Evolutionary conservation across 768 basidiomycete genomes (phyloP).

Genomic region (Termitomyces sp.): DNA sequence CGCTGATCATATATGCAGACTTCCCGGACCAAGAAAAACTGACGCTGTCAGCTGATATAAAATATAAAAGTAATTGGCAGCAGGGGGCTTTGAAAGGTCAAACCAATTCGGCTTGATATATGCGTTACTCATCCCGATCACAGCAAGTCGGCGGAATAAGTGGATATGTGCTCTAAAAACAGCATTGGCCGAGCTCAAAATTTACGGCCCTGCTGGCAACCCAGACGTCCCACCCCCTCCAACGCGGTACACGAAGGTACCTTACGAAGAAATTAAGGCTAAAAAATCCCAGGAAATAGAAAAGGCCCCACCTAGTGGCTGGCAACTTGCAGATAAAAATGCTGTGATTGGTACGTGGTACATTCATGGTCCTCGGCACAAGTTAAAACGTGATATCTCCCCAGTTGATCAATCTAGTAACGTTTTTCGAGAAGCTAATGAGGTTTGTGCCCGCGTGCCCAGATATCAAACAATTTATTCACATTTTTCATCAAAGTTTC

Average conservation of each 20-base stretch:
- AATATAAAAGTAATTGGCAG: conserved; percentile 87
- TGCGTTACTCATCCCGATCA: conserved; percentile 6
- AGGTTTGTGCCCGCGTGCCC: conserved; percentile 22
- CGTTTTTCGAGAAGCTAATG: conserved; percentile 43
- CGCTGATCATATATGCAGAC: conserved; percentile 37
- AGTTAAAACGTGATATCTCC: neutral
- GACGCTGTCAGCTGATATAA: conserved; percentile 76
- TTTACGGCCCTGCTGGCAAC: conserved; percentile 66
- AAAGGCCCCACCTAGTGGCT: conserved; percentile 38
- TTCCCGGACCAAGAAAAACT: conserved; percentile 81
- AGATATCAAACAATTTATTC: conserved; percentile 6
- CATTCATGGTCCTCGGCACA: conserved; percentile 4
- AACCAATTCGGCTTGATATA: conserved; percentile 7
- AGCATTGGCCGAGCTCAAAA: conserved; percentile 62
- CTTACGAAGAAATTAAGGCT: conserved; percentile 60
- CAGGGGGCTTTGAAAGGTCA: conserved; percentile 69
- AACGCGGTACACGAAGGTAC: conserved; percentile 65
- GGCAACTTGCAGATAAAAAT: conserved; percentile 53
- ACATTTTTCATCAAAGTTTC: conserved; percentile 15
- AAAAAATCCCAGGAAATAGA: conserved; percentile 35
- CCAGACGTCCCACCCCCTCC: conserved; percentile 55
- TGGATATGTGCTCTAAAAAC: conserved; percentile 88
- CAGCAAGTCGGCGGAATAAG: conserved; percentile 82
- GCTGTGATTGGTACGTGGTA: conserved; percentile 44
- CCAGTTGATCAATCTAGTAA: conserved; percentile 38